Evolutionary conservation across 768 basidiomycete genomes (phyloP), one percentile per base, ranked within the genome.

Genomic region (Asterophora parasitica): DNA sequence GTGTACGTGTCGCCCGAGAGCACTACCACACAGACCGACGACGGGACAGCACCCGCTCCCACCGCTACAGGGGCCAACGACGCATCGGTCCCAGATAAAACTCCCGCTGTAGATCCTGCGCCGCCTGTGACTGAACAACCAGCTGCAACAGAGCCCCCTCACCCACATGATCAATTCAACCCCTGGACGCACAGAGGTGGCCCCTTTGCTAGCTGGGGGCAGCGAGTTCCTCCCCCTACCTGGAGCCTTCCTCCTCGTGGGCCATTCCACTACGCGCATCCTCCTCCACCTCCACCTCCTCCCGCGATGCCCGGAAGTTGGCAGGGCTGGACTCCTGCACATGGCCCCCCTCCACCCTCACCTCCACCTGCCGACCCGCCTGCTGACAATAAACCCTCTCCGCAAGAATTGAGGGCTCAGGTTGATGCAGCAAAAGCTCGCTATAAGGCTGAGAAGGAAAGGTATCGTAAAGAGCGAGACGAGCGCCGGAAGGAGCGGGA

Each of bases 381-480:
- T 54, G 52, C 0, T 49, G 51, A 0, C 6, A 35, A 45, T 31
- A 60, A 62, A 35, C 55, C 60, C 6, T 58, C 68, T 8, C 57
- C 68, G 2, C 66, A 72, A 39, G 69, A 75, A 26, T 54, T 75
- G 42, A 66, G 66, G 30, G 69, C 69, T 23, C 70, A 77, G 26
- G 75, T 88, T 3, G 81, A 88, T 56, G 76, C 68, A 15, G 85
- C 87, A 0, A 90, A 87, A 55, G 70, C 69, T 20, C 65, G 66
- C 17, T 90, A 90, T 62, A 85, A 79, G 64, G 72, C 71, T 1
- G 77, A 82, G 63, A 90, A 90, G 58, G 85, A 86, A 56, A 70
- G 69, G 17, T 87, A 88, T 56, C 76, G 85, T 23, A 66, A 67
- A 54, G 78, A 82, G 44, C 74, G 79, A 44, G 78, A 81, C 40